A percentile compares a stretch with the other conserved stretches of the same genome.
Conservation (phyloP, 1,284 basidiomycete species). For the Fomes fomentarius region DNA sequence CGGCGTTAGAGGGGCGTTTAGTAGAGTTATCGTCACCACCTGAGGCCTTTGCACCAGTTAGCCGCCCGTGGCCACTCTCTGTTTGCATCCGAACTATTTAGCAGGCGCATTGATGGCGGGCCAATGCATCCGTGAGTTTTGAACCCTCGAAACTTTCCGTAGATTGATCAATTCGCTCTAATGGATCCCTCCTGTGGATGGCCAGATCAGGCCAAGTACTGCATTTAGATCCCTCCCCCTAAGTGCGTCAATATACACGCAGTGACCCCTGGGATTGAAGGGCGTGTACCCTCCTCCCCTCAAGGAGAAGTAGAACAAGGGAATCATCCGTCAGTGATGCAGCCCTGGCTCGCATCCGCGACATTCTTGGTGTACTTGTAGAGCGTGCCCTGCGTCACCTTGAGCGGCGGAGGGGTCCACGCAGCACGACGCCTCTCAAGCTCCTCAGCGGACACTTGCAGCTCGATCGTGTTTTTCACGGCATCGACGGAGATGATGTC, state of each 20-base stretch:
- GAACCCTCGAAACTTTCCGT: background rate
- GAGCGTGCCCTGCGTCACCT: slow-evolving; percentile 82
- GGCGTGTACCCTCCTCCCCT: background rate
- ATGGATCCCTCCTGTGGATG: background rate
- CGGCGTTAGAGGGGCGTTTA: no score
- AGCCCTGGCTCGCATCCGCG: slow-evolving; percentile 86
- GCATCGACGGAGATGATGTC: slow-evolving; percentile 88
- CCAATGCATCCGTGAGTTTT: background rate
- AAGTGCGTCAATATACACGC: slow-evolving; percentile 9
- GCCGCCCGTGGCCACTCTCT: no score
- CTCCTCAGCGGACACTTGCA: slow-evolving; percentile 73
- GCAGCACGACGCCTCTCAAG: slow-evolving; percentile 64
- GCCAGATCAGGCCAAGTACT: background rate
- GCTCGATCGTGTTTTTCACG: slow-evolving; percentile 79
- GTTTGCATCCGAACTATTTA: no score
- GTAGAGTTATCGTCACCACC: no score
- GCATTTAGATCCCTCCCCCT: slow-evolving; percentile 14
- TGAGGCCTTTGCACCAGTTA: no score
- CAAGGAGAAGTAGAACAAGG: background rate
- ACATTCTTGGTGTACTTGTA: slow-evolving; percentile 89
- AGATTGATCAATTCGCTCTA: background rate
- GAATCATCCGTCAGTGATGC: slow-evolving; percentile 78
- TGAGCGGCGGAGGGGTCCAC: slow-evolving; percentile 86
- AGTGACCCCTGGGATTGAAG: background rate
- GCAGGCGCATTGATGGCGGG: no score